These are phyloP conservation scores for Debaryomycetaceae sp. DNA, from an alignment of 1,139 yeast genomes.

Conservation along the genomic window DNA sequence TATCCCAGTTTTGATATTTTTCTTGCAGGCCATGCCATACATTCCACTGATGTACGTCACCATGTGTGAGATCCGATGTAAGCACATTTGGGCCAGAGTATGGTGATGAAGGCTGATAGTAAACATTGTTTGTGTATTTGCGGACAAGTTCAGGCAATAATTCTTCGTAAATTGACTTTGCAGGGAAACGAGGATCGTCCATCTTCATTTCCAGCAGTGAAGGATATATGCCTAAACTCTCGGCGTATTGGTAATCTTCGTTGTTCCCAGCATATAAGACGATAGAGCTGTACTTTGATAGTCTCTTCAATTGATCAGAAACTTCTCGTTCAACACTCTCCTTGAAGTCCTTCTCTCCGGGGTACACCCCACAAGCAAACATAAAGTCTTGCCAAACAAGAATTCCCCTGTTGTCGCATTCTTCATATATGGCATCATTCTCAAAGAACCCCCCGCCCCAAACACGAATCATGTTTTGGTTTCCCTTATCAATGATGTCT, in stretches of 20 bases:
- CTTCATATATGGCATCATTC: slow-evolving; percentile 34
- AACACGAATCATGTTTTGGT: slow-evolving; percentile 44
- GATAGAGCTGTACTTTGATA: slow-evolving; percentile 34
- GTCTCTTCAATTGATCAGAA: slow-evolving; percentile 30
- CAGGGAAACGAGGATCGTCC: slow-evolving; percentile 27
- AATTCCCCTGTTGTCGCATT: slow-evolving; percentile 42
- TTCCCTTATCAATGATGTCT: slow-evolving; percentile 27
- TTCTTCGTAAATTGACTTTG: slow-evolving; percentile 35
- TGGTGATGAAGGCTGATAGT: slow-evolving; percentile 45
- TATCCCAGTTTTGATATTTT: slow-evolving; percentile 40
- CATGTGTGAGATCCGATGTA: slow-evolving; percentile 32
- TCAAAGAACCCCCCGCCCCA: slow-evolving; percentile 54
- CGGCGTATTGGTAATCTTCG: slow-evolving; percentile 47
- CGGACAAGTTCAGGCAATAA: slow-evolving; percentile 29
- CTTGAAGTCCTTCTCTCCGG: slow-evolving; percentile 28
- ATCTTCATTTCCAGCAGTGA: background rate
- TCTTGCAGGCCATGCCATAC: slow-evolving; percentile 49
- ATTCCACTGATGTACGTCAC: slow-evolving; percentile 50
- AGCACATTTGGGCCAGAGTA: slow-evolving; percentile 27
- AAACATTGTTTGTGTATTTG: slow-evolving; percentile 20
- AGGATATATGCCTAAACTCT: slow-evolving; percentile 9
- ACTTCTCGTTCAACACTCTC: slow-evolving; percentile 30
- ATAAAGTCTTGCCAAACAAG: slow-evolving; percentile 51
- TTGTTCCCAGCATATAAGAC: slow-evolving; percentile 41
- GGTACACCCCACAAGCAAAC: slow-evolving; percentile 54